Conservation (phyloP, 441 rosid species). For the Omphalea diandra region DNA sequence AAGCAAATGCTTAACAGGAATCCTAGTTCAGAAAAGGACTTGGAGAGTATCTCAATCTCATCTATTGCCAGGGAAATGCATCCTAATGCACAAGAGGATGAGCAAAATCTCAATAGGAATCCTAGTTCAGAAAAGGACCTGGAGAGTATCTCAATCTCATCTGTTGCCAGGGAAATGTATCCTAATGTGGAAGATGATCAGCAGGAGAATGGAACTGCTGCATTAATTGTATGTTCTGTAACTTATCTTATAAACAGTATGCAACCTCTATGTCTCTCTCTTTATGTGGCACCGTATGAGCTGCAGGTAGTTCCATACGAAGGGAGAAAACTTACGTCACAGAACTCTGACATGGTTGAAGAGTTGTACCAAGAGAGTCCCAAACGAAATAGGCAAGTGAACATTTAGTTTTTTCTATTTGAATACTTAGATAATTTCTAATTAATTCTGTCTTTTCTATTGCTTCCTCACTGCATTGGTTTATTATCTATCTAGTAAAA, state of each 20-base stretch:
- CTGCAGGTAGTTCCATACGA: constrained; percentile 21
- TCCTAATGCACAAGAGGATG: constrained; percentile 23
- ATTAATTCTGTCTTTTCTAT: not conserved
- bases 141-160: constrained; percentile 14
- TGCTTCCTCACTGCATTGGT: not conserved
- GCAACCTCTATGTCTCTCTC: constrained; percentile 19
- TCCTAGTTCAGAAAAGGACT: constrained; percentile 11
- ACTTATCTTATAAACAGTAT: constrained; percentile 12
- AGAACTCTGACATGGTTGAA: constrained; percentile 20
- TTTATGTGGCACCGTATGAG: constrained; percentile 16
- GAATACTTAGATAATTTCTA: not conserved
- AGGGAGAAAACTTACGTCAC: constrained; percentile 14
- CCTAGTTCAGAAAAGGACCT: constrained; percentile 12
- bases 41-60: constrained; percentile 15
- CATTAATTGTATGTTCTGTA: constrained; percentile 12
- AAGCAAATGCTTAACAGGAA: constrained; percentile 6
- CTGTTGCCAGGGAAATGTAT: constrained; percentile 6
- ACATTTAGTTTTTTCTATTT: not conserved
- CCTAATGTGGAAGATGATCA: constrained; percentile 11
- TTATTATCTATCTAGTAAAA: constrained; percentile 30
- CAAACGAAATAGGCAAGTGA: constrained; percentile 32
- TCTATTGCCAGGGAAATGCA: no score
- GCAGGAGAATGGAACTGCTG: constrained; percentile 19
- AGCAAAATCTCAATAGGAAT: constrained; percentile 1
- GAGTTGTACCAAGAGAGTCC: constrained; percentile 27